Evolutionary conservation across 352 stramenopile species (phyloP), one percentile per base, ranked within the genome.

Genomic region (Globisporangium alternatum): DNA sequence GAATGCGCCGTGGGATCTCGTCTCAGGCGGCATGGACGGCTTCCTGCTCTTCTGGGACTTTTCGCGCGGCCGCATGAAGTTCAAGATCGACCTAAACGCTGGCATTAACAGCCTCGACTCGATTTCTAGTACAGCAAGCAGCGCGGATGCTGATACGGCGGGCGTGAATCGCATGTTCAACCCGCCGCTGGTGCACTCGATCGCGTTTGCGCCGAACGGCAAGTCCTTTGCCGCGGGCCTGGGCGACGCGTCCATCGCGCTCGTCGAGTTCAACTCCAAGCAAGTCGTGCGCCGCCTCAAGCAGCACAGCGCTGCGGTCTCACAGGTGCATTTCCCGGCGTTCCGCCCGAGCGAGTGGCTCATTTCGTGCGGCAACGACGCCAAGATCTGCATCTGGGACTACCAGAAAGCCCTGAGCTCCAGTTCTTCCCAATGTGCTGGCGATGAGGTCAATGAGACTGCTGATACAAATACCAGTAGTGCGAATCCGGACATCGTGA

Each of bases 41-140:
- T 54, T 84, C 31, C 60, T 93, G 30, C 64, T 85, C 45, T 93
- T 91, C 69, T 93, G 84, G 84, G 84, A 93, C 57, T 85, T 93
- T 66, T 86, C 70, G 25, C 79, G 80, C 5, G 84, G 84, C 30
- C 72, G 78, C 52, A 71, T 91, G 39, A 89, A 87, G 68, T 87
- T 83, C 60, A 81, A 74, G 33, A 78, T 93, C 53, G 80, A 91
- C 60, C 72, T 93, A 39, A 87, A 90, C 58, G 67, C 72, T 28
- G 77, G 72, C 43, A 65, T 85, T 9, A 75, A 80, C 61, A 71
- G 62, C 52, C 41, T 86, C 31, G 58, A 70, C 2, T 53, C 65
- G 0, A 55, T 33, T 49, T 51, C 33, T 37, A 54, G 22, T 5
- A 33, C 47, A 35, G 30, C 31, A 30, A 64, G 25, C 9, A 37